Base-by-base conservation (phyloP, 2,329 filamentous ascomycete genomes). In the Daldinia eschscholtzii region DNA sequence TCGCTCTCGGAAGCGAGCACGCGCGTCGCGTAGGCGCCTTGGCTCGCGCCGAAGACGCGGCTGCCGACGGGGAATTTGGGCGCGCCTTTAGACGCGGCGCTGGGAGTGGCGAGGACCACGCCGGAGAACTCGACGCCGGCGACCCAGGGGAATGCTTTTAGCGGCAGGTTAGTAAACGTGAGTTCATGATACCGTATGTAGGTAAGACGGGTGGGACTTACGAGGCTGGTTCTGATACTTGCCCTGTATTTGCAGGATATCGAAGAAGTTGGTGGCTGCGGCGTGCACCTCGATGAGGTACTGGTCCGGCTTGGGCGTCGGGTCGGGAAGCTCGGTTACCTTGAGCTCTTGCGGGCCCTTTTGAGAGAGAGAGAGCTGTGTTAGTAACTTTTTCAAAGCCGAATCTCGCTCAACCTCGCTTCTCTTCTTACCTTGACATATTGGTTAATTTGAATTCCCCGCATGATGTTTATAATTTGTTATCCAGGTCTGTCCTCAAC, bases 211-310 rank as follows among this genome's bases (percentile, higher is more conserved):
- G 46, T 18, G 35, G 6, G 57, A 39, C 83, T 33, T 80, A 88
- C 86, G 89, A 0, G 94, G 94, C 76, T 98, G 94, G 78, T 93
- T 87, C 79, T 98, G 95, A 82, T 98, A 98, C 87, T 97, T 97
- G 64, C 95, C 95, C 77, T 93, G 91, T 77, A 98, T 93, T 79
- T 98, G 95, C 61, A 98, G 89, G 65, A 97, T 92, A 80, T 98
- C 95, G 84, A 98, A 98, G 87, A 98, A 98, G 83, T 98, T 98
- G 76, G 93, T 93, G 20, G 93, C 95, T 0, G 92, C 88, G 53
- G 95, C 93, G 81, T 93, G 92, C 76, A 98, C 92, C 77, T 90
- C 88, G 78, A 98, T 92, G 71, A 97, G 86, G 79, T 98, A 98
- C 82, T 97, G 89, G 77, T 92, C 84, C 35, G 89, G 81, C 7